Evolutionary conservation across 2,329 filamentous ascomycete genomes (phyloP).

Genomic region (Pseudogymnoascus destructans): DNA sequence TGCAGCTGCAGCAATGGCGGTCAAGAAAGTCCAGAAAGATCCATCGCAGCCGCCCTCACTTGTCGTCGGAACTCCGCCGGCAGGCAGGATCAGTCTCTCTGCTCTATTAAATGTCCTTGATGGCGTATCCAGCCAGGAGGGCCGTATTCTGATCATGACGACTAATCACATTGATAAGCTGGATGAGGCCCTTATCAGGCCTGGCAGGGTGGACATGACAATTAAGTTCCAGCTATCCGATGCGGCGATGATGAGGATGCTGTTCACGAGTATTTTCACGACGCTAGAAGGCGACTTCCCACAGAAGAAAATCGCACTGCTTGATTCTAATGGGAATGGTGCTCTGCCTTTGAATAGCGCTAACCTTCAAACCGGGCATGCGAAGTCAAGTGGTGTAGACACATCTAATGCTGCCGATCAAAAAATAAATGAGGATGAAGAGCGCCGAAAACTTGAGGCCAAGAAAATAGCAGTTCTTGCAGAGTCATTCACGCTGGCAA

Average conservation of each 20-base stretch:
- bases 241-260: conserved; percentile 20
- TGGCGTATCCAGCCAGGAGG: conserved; percentile 51
- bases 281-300: conserved; percentile 26
- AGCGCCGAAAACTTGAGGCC: neutral
- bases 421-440: conserved; percentile 4
- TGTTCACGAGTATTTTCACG: conserved; percentile 26
- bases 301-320: neutral
- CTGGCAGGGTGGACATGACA: conserved; percentile 48
- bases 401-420: conserved; percentile 1
- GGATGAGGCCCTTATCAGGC: conserved; percentile 46
- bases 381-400: conserved; percentile 9
- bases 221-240: conserved; percentile 36
- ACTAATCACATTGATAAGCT: conserved; percentile 52
- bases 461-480: conserved; percentile 31
- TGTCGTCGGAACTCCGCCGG: neutral
- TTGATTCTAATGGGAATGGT: neutral
- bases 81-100: conserved; percentile 39
- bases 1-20: conserved; percentile 10
- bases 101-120: conserved; percentile 59
- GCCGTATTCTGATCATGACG: conserved; percentile 57
- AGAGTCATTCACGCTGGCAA: conserved; percentile 36
- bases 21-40: conserved; percentile 15
- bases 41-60: conserved; percentile 17
- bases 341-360: neutral
- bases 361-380: neutral